These are phyloP conservation scores for Cyclotella baltica DNA, from an alignment of 108 stramenopile species.

Conservation along the genomic window DNA sequence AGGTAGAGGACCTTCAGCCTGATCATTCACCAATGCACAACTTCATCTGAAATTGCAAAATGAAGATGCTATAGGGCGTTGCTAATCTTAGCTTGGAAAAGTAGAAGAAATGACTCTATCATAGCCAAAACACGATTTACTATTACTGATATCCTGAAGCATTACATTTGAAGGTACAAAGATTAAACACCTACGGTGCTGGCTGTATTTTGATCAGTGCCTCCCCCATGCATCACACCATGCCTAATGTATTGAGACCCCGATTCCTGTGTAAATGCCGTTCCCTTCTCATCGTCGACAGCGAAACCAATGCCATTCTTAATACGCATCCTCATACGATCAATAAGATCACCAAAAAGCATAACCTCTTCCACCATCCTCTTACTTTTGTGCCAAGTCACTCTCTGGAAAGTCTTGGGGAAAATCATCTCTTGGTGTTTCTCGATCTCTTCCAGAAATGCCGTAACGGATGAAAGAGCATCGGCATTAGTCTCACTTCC, in stretches of 20 bases:
- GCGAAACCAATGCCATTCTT: slow-evolving; percentile 39
- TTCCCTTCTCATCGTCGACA: slow-evolving; percentile 38
- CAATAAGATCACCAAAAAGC: slow-evolving; percentile 53
- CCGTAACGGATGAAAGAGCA: slow-evolving; percentile 32
- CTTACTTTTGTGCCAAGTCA: slow-evolving; percentile 51
- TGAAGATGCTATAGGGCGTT: too few species aligned
- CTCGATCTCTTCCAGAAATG: slow-evolving; percentile 47
- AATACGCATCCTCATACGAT: slow-evolving; percentile 45
- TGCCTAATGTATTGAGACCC: slow-evolving; percentile 35
- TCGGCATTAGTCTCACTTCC: slow-evolving; percentile 32
- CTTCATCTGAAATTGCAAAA: too few species aligned
- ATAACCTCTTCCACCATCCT: slow-evolving; percentile 39
- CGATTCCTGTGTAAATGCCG: slow-evolving; percentile 28
- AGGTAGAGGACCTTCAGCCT: too few species aligned
- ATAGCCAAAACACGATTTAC: too few species aligned
- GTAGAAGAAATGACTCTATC: too few species aligned
- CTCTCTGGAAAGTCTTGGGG: slow-evolving; percentile 38
- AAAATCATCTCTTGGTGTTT: slow-evolving; percentile 46
- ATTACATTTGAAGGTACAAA: too few species aligned
- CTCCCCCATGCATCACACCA: slow-evolving; percentile 27
- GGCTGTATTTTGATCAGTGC: not conserved
- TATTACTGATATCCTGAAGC: too few species aligned
- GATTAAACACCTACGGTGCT: too few species aligned
- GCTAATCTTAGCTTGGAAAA: too few species aligned
- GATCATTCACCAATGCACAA: too few species aligned